phyloP scores from a whole-genome alignment of 768 basidiomycete genomes.

The Phaeotremella fagi region DNA sequence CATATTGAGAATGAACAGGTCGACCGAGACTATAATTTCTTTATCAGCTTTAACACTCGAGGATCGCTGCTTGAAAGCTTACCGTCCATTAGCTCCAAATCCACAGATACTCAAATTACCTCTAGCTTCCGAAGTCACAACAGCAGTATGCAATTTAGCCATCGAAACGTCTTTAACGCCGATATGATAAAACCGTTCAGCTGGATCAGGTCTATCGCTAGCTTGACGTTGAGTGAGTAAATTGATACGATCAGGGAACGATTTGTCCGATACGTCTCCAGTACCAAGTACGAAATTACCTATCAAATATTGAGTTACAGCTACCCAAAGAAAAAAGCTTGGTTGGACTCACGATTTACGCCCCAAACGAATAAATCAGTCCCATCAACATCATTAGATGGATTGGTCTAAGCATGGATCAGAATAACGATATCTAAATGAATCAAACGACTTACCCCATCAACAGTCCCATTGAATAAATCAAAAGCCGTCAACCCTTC shows the following conservation, averaged over 20 bases:
- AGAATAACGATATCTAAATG: conserved; percentile 22
- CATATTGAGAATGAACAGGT: conserved; percentile 71
- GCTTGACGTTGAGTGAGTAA: conserved; percentile 50
- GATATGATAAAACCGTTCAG: conserved; percentile 59
- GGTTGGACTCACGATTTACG: conserved; percentile 55
- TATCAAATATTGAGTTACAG: conserved; percentile 3
- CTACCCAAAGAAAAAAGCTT: not conserved
- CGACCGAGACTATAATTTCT: conserved; percentile 59
- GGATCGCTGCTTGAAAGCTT: conserved; percentile 27
- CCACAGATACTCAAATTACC: conserved; percentile 81
- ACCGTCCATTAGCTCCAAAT: conserved; percentile 82
- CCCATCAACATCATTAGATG: conserved; percentile 41
- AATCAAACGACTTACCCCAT: conserved; percentile 51
- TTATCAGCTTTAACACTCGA: not conserved
- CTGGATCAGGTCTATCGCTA: conserved; percentile 39
- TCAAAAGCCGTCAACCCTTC: conserved; percentile 90
- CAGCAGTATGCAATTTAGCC: conserved; percentile 80
- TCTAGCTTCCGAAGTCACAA: conserved; percentile 67
- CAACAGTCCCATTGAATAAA: conserved; percentile 84
- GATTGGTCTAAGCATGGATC: conserved; percentile 36
- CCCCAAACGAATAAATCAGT: conserved; percentile 84
- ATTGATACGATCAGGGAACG: conserved; percentile 69
- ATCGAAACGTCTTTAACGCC: conserved; percentile 66
- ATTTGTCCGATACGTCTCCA: conserved; percentile 71
- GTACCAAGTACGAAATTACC: conserved; percentile 84